Evolutionary conservation across 1,139 yeast genomes (phyloP).

Genomic region (Sugiyamaella grinbergsii): DNA sequence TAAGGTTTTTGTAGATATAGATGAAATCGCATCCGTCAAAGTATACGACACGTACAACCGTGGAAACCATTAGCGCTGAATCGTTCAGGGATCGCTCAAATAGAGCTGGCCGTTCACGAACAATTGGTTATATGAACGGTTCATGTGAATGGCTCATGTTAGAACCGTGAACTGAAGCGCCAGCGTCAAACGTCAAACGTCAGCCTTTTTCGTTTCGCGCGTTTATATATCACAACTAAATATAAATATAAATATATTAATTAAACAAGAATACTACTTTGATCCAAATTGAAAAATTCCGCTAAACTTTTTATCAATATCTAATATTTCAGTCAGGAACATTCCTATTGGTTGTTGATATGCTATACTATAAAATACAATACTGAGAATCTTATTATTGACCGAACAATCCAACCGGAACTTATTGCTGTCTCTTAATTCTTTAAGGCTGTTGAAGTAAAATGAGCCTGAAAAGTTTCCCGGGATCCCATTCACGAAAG

Average conservation of each 20-base stretch:
- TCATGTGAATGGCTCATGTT: too few relatives aligned
- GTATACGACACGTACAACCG: too few relatives aligned
- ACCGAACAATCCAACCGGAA: conserved; percentile 32
- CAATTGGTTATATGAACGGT: too few relatives aligned
- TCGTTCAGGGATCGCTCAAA: too few relatives aligned
- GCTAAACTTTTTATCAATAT: conserved; percentile 23
- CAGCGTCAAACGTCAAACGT: too few relatives aligned
- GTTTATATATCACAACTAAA: too few relatives aligned
- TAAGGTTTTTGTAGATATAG: too few relatives aligned
- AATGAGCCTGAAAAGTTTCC: conserved; percentile 35
- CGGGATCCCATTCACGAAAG: conserved; percentile 32
- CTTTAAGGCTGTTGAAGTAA: conserved; percentile 34
- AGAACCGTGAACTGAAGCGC: too few relatives aligned
- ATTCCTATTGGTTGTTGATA: conserved; percentile 23
- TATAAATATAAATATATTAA: not conserved
- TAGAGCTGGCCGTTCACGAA: too few relatives aligned
- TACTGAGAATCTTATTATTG: conserved; percentile 23
- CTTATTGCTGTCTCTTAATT: conserved; percentile 30
- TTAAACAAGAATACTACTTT: not conserved
- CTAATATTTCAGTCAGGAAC: conserved; percentile 24
- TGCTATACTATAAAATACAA: conserved; percentile 14
- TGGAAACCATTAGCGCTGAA: too few relatives aligned
- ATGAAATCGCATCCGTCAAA: too few relatives aligned
- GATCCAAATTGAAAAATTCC: conserved; percentile 29
- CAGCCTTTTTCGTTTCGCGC: too few relatives aligned